A percentile compares a stretch with the other conserved stretches of the same genome.
Evolutionary conservation across 768 basidiomycete species (phyloP).

Genomic region (Tulasnella sp.): DNA sequence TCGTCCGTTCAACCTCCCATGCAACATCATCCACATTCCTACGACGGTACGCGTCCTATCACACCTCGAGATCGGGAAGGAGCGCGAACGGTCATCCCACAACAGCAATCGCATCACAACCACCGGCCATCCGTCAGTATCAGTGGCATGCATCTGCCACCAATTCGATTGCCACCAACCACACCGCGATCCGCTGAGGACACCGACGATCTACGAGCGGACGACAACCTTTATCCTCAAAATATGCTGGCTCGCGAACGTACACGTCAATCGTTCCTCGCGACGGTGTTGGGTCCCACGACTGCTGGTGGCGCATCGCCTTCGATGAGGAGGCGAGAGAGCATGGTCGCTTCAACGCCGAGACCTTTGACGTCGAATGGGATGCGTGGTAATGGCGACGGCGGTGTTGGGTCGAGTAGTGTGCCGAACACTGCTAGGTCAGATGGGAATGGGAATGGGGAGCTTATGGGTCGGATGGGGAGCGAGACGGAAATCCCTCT

Average conservation of each 20-base stretch:
- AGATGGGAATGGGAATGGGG: neutral
- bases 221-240: slow-evolving; percentile 59
- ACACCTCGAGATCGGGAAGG: neutral
- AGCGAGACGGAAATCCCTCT: neutral
- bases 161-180: slow-evolving; percentile 30
- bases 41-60: neutral
- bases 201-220: slow-evolving; percentile 43
- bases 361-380: slow-evolving; percentile 4
- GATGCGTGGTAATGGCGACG: neutral
- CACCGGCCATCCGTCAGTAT: slow-evolving; percentile 26
- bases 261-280: slow-evolving; percentile 65
- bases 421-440: neutral
- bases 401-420: neutral
- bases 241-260: slow-evolving; percentile 64
- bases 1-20: neutral
- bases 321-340: slow-evolving; percentile 19
- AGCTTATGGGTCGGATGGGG: neutral
- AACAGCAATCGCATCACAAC: slow-evolving; percentile 19
- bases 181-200: slow-evolving; percentile 34
- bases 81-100: neutral
- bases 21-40: neutral
- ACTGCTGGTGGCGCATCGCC: slow-evolving; percentile 19
- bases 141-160: slow-evolving; percentile 31
- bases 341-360: too few relatives aligned
- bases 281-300: slow-evolving; percentile 65